Conservation (phyloP, 2,329 filamentous ascomycete species). For the Fusarium sp. region DNA sequence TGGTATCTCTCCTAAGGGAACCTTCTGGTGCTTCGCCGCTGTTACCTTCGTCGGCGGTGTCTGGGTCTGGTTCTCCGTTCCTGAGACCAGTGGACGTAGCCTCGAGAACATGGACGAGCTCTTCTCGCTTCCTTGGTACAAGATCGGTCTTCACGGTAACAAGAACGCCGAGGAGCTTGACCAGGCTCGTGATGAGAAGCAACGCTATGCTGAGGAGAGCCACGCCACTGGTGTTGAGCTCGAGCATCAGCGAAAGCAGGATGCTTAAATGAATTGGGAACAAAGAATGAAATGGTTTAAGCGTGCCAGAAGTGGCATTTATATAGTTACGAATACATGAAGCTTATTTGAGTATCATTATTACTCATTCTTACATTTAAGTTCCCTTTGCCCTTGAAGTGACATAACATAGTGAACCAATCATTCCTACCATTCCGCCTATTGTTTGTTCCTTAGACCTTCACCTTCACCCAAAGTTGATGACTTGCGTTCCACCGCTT, state of each 20-base stretch:
- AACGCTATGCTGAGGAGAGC: slow-evolving; percentile 52
- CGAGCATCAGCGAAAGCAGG: slow-evolving; percentile 50
- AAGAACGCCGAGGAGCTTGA: slow-evolving; percentile 63
- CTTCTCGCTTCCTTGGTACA: slow-evolving; percentile 80
- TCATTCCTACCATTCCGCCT: neutral
- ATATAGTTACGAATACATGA: slow-evolving; percentile 26
- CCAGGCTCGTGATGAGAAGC: slow-evolving; percentile 59
- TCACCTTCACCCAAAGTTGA: neutral
- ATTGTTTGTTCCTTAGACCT: neutral
- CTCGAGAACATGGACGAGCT: slow-evolving; percentile 79
- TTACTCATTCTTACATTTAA: neutral
- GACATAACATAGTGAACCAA: neutral
- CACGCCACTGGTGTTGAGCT: slow-evolving; percentile 51
- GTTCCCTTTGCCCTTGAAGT: neutral
- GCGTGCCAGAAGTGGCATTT: neutral
- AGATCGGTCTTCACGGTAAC: slow-evolving; percentile 73
- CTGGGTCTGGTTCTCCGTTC: slow-evolving; percentile 80
- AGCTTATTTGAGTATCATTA: neutral
- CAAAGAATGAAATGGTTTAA: neutral
- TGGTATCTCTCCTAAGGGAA: slow-evolving; percentile 71
- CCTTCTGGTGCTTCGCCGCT: slow-evolving; percentile 81
- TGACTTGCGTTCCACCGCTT: neutral
- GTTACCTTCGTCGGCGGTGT: slow-evolving; percentile 75
- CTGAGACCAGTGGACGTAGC: slow-evolving; percentile 75
- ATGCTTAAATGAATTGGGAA: slow-evolving; percentile 14